Evolutionary conservation across 768 basidiomycete genomes (phyloP).

Genomic region (Rubroboletus pulcherrimus): DNA sequence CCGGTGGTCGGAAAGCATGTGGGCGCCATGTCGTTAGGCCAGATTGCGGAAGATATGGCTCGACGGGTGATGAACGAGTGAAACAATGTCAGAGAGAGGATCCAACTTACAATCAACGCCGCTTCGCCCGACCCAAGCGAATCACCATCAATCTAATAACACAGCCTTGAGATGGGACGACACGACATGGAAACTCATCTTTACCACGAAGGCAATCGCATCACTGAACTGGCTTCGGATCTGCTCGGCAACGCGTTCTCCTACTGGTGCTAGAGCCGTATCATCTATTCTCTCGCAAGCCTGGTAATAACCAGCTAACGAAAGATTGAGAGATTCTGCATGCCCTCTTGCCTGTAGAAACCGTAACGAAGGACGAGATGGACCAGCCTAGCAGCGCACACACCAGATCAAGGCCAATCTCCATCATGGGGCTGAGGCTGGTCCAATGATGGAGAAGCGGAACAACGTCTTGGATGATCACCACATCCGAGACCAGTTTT

Average conservation of each 20-base stretch:
- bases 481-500: conserved; percentile 34
- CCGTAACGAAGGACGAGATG: background rate
- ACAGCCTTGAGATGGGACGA: conserved; percentile 5
- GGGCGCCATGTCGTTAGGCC: conserved; percentile 47
- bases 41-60: conserved; percentile 51
- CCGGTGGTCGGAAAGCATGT: conserved; percentile 31
- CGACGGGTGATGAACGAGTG: conserved; percentile 3
- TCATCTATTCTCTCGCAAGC: conserved; percentile 65
- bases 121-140: conserved; percentile 48
- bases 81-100: background rate
- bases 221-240: conserved; percentile 52
- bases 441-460: conserved; percentile 87
- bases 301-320: conserved; percentile 73
- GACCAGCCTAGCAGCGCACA: conserved; percentile 20
- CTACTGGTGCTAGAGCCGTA: conserved; percentile 56
- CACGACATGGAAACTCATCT: background rate
- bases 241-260: conserved; percentile 57
- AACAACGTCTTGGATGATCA: conserved; percentile 60
- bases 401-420: conserved; percentile 76
- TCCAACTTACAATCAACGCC: conserved; percentile 54
- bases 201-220: conserved; percentile 72
- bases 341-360: conserved; percentile 51
- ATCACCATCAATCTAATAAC: conserved; percentile 55
- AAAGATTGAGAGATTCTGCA: conserved; percentile 49
- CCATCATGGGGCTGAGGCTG: conserved; percentile 80